Percentiles rank a stretch among this genome's conserved stretches.
These are phyloP conservation scores for Sarocladiaceae sp. DNA, from an alignment of 2,329 filamentous ascomycete species.

Conservation along the genomic window DNA sequence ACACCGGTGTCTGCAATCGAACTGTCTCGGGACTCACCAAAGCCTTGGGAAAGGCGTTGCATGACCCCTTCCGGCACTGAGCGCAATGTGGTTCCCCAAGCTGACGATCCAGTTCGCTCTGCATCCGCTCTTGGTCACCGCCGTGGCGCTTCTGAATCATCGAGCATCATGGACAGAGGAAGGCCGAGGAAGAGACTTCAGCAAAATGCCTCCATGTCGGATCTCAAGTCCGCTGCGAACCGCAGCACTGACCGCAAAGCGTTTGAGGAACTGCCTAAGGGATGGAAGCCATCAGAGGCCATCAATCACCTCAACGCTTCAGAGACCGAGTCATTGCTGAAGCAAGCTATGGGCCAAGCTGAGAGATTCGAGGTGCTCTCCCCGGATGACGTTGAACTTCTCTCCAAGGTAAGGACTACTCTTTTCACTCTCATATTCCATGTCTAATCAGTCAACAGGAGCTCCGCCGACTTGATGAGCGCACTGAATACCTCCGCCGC, in stretches of 20 bases:
- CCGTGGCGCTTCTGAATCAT: constrained; percentile 53
- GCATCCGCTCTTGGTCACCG: constrained; percentile 35
- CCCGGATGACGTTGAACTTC: constrained; percentile 56
- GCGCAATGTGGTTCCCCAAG: constrained; percentile 22
- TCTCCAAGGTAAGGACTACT: constrained; percentile 53
- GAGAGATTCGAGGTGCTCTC: constrained; percentile 61
- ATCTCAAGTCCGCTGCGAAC: constrained; percentile 2
- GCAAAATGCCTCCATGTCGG: constrained; percentile 7
- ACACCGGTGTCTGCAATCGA: constrained; percentile 47
- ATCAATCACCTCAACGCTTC: constrained; percentile 37
- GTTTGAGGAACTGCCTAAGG: constrained; percentile 58
- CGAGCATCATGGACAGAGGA: constrained; percentile 57
- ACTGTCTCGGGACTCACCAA: constrained; percentile 34
- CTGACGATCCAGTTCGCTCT: constrained; percentile 23
- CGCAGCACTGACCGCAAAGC: constrained; percentile 48
- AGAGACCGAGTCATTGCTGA: constrained; percentile 50
- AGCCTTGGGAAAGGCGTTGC: constrained; percentile 35
- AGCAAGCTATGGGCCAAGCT: constrained; percentile 59
- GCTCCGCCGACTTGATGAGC: constrained; percentile 70
- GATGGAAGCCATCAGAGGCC: constrained; percentile 52
- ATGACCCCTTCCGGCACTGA: constrained; percentile 21
- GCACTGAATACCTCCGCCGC: constrained; percentile 72
- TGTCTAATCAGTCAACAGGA: constrained; percentile 42
- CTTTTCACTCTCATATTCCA: neutral
- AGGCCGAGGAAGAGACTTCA: constrained; percentile 49